phyloP scores from a whole-genome alignment of 2,329 filamentous ascomycete species.

The Penicillium sp. region DNA sequence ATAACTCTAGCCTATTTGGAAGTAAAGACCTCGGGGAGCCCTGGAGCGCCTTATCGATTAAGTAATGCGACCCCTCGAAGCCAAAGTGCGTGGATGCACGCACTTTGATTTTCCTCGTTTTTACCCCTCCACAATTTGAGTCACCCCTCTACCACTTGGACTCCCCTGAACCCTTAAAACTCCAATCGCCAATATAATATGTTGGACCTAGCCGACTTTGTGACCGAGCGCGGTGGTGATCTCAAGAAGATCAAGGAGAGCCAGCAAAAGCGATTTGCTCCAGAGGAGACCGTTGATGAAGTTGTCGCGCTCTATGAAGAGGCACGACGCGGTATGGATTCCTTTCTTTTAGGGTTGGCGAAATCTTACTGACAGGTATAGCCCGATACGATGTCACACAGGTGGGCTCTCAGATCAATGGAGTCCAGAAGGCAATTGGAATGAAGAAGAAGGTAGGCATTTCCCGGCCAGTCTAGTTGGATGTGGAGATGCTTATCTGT shows the following conservation, averaged over 20 bases:
- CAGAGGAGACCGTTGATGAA: slow-evolving; percentile 83
- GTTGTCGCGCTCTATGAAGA: slow-evolving; percentile 85
- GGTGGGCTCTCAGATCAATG: slow-evolving; percentile 81
- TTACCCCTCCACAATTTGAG: slow-evolving; percentile 30
- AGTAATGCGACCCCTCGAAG: slow-evolving; percentile 19
- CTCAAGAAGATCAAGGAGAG: slow-evolving; percentile 89
- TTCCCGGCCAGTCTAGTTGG: not conserved
- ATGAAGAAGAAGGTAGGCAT: slow-evolving; percentile 76
- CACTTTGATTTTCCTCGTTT: slow-evolving; percentile 19
- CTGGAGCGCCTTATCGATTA: slow-evolving; percentile 14
- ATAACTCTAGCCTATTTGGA: slow-evolving; percentile 1
- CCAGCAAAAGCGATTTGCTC: slow-evolving; percentile 77
- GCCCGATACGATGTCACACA: slow-evolving; percentile 77
- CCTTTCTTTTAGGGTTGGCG: not conserved
- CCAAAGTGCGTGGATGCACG: slow-evolving; percentile 6
- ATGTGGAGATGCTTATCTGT: slow-evolving; percentile 9
- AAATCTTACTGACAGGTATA: slow-evolving; percentile 29
- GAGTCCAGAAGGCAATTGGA: slow-evolving; percentile 84
- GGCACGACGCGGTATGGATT: slow-evolving; percentile 66
- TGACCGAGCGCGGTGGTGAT: slow-evolving; percentile 84
- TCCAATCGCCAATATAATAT: slow-evolving; percentile 56
- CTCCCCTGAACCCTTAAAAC: slow-evolving; percentile 2
- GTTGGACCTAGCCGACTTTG: slow-evolving; percentile 77
- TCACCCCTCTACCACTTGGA: slow-evolving; percentile 16
- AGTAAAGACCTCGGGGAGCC: not conserved